phyloP scores from a whole-genome alignment of 2,329 filamentous ascomycete genomes.

The Hypoxylon sp. region DNA sequence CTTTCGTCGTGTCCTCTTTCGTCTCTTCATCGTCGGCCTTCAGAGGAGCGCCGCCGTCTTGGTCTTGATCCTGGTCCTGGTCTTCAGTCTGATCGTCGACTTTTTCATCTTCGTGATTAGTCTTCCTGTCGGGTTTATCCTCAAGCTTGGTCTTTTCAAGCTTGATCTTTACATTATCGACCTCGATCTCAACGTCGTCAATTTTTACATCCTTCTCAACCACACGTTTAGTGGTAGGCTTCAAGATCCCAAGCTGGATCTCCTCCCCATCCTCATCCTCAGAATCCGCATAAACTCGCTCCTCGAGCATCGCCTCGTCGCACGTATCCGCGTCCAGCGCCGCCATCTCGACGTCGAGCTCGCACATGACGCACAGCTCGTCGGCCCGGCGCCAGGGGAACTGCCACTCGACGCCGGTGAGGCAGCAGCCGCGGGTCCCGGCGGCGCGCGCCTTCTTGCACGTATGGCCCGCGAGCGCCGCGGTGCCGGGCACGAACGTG shows the following conservation, averaged over 20 bases:
- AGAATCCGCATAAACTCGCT: not conserved
- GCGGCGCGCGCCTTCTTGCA: constrained; percentile 34
- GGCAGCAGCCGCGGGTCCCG: constrained; percentile 36
- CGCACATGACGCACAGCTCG: constrained; percentile 43
- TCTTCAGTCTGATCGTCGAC: not conserved
- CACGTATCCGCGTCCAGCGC: constrained; percentile 31
- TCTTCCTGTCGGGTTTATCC: constrained; percentile 32
- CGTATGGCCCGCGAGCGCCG: constrained; percentile 20
- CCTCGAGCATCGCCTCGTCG: constrained; percentile 14
- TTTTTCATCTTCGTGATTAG: not conserved
- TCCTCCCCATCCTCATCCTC: not conserved
- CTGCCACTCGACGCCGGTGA: constrained; percentile 37
- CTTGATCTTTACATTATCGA: constrained; percentile 27
- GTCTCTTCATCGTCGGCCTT: constrained; percentile 28
- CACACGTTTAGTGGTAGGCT: no score
- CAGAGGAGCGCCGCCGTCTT: constrained; percentile 10
- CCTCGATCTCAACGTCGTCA: not conserved
- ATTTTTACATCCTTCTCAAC: constrained; percentile 25
- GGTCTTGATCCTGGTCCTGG: constrained; percentile 1
- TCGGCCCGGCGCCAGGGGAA: constrained; percentile 5
- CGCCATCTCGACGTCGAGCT: constrained; percentile 31
- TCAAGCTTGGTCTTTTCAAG: constrained; percentile 28
- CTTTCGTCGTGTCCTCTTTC: constrained; percentile 29
- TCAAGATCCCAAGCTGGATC: no score
- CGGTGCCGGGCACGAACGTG: constrained; percentile 20